phyloP scores from a whole-genome alignment of 768 basidiomycete species.

The Lentinula aciculospora region DNA sequence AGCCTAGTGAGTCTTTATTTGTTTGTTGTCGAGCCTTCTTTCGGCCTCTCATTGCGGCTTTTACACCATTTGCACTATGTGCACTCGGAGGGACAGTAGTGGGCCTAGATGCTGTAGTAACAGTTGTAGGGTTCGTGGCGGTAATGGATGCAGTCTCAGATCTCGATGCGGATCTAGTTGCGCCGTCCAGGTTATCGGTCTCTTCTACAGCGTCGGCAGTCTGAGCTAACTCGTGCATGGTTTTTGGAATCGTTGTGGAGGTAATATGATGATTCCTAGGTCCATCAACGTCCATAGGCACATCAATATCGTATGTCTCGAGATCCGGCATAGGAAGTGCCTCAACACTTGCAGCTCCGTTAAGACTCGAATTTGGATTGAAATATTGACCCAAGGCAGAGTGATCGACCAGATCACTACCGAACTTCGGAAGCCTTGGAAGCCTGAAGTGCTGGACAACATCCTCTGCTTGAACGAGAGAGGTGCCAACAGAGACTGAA shows the following conservation, averaged over 20 bases:
- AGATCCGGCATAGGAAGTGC: constrained; percentile 17
- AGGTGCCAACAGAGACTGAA: constrained; percentile 42
- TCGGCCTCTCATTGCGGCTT: not conserved
- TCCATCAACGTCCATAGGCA: constrained; percentile 30
- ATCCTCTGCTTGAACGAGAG: constrained; percentile 63
- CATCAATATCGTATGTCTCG: constrained; percentile 28
- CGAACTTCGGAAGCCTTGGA: constrained; percentile 48
- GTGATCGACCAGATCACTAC: constrained; percentile 14
- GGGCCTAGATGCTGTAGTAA: not conserved
- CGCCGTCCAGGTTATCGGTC: not conserved
- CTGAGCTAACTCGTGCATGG: constrained; percentile 57
- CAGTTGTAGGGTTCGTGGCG: too few species aligned
- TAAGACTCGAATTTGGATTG: not conserved
- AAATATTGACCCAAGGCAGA: constrained; percentile 8
- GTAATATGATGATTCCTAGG: constrained; percentile 16
- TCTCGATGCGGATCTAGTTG: not conserved
- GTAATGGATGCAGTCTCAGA: not conserved
- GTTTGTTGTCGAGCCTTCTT: not conserved
- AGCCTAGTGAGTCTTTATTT: not conserved
- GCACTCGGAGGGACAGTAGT: not conserved
- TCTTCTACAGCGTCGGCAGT: constrained; percentile 4
- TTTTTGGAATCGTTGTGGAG: constrained; percentile 32
- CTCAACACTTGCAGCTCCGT: constrained; percentile 9
- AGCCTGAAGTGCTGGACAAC: constrained; percentile 71
- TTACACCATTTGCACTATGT: not conserved